Evolutionary conservation across 2,329 filamentous ascomycete species (phyloP).

Genomic region (Ophiostoma fasciatum): DNA sequence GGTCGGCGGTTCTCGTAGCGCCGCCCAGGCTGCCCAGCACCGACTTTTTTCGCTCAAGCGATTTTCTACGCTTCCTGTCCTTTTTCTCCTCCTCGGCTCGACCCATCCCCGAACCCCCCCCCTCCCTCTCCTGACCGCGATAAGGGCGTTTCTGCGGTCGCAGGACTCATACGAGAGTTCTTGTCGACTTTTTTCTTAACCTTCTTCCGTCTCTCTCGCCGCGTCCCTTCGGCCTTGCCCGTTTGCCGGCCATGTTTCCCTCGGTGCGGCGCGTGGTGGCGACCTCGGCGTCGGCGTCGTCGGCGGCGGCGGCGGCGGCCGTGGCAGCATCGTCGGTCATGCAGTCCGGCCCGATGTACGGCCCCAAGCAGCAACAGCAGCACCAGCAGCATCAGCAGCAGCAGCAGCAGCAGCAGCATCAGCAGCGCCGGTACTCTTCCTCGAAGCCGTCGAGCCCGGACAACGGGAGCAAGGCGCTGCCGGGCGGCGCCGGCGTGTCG

Average conservation of each 20-base stretch:
- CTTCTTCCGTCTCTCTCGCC: too few species aligned
- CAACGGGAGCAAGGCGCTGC: slow-evolving; percentile 36
- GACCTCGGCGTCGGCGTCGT: slow-evolving; percentile 6
- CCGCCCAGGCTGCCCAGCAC: background rate
- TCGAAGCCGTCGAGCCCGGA: slow-evolving; percentile 49
- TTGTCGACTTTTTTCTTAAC: too few species aligned
- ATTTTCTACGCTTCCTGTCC: background rate
- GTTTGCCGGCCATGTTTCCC: slow-evolving; percentile 11
- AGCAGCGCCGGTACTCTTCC: slow-evolving; percentile 43
- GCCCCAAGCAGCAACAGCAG: too few species aligned
- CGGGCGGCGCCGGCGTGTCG: slow-evolving; percentile 36
- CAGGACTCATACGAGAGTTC: too few species aligned
- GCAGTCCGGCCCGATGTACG: slow-evolving; percentile 22
- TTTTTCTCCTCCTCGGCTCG: background rate
- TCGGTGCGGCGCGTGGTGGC: slow-evolving; percentile 13
- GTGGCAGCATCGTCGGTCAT: slow-evolving; percentile 9
- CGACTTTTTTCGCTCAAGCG: slow-evolving; percentile 2
- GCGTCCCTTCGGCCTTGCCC: too few species aligned
- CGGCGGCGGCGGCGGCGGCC: slow-evolving; percentile 2
- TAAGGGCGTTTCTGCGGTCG: too few species aligned
- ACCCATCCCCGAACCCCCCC: too few species aligned
- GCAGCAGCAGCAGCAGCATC: slow-evolving; percentile 11
- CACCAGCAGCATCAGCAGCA: slow-evolving; percentile 11
- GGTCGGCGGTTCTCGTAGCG: slow-evolving; percentile 3
- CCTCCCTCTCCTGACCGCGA: too few species aligned